These are phyloP conservation scores for Lasiosphaeria hispida DNA, from an alignment of 495 filamentous ascomycete species.

Conservation along the genomic window DNA sequence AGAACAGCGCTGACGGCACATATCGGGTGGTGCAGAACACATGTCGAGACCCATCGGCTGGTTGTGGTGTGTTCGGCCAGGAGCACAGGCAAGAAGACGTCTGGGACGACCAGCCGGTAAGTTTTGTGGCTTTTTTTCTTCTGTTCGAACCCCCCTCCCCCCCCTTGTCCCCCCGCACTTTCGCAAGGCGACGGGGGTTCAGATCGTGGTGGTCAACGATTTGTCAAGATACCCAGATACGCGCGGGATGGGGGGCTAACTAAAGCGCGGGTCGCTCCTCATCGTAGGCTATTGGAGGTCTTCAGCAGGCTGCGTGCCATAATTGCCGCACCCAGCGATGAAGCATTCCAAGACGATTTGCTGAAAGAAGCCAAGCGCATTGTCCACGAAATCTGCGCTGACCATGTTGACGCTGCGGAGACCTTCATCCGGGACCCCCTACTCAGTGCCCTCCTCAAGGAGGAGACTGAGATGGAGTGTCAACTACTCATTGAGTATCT, in stretches of 20 bases:
- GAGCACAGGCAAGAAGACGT: constrained; percentile 83
- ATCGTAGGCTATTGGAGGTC: constrained; percentile 47
- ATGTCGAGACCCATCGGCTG: constrained; percentile 64
- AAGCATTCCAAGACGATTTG: constrained; percentile 60
- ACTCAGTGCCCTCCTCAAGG: constrained; percentile 55
- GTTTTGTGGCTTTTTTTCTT: constrained; percentile 32
- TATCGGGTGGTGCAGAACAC: constrained; percentile 49
- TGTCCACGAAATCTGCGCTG: constrained; percentile 69
- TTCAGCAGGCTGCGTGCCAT: constrained; percentile 69
- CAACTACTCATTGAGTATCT: constrained; percentile 55
- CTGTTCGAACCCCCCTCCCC: constrained; percentile 1
- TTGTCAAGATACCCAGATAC: constrained; percentile 11
- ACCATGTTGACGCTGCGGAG: constrained; percentile 68
- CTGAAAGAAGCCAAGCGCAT: constrained; percentile 67
- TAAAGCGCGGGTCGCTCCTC: background rate
- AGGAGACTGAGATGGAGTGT: constrained; percentile 73
- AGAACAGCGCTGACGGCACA: constrained; percentile 9
- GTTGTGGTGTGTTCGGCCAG: constrained; percentile 91
- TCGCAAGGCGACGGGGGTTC: background rate
- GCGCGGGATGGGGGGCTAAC: constrained; percentile 3
- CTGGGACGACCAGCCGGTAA: constrained; percentile 93
- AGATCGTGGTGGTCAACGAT: constrained; percentile 3
- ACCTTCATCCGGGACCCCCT: constrained; percentile 58
- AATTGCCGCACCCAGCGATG: constrained; percentile 61
- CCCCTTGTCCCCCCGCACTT: constrained; percentile 8